These are phyloP conservation scores for Pichiaceae sp. DNA, from an alignment of 1,139 yeast species.

Conservation along the genomic window DNA sequence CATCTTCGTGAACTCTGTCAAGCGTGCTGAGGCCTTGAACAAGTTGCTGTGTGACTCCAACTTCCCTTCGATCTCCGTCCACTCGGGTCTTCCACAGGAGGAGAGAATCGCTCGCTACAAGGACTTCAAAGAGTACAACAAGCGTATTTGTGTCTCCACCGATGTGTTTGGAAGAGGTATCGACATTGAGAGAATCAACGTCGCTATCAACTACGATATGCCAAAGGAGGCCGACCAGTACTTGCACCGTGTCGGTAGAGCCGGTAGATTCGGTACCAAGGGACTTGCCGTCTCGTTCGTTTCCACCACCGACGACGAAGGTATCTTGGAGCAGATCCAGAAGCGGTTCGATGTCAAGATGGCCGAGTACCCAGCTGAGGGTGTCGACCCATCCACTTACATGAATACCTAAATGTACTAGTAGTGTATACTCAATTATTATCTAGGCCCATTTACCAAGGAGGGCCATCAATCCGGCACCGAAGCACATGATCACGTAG, in stretches of 20 bases:
- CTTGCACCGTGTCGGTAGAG: constrained; percentile 99
- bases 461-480: constrained; percentile 80
- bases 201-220: constrained; percentile 95
- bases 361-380: constrained; percentile 94
- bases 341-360: constrained; percentile 96
- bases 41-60: constrained; percentile 84
- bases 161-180: constrained; percentile 99
- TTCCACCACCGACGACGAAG: constrained; percentile 78
- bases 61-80: constrained; percentile 97
- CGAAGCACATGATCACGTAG: constrained; percentile 43
- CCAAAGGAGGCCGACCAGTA: constrained; percentile 93
- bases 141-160: constrained; percentile 96
- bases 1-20: constrained; percentile 87
- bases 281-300: constrained; percentile 94
- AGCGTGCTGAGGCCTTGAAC: constrained; percentile 89
- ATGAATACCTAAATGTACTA: constrained; percentile 66
- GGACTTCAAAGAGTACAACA: constrained; percentile 95
- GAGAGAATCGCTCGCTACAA: constrained; percentile 97
- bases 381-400: constrained; percentile 95
- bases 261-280: constrained; percentile 99
- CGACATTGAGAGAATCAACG: constrained; percentile 96
- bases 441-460: constrained; percentile 77
- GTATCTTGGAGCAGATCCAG: constrained; percentile 87
- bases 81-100: constrained; percentile 93
- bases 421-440: background rate